These are phyloP conservation scores for Maudiozyma humilis DNA, from an alignment of 1,139 yeast genomes.

Conservation along the genomic window DNA sequence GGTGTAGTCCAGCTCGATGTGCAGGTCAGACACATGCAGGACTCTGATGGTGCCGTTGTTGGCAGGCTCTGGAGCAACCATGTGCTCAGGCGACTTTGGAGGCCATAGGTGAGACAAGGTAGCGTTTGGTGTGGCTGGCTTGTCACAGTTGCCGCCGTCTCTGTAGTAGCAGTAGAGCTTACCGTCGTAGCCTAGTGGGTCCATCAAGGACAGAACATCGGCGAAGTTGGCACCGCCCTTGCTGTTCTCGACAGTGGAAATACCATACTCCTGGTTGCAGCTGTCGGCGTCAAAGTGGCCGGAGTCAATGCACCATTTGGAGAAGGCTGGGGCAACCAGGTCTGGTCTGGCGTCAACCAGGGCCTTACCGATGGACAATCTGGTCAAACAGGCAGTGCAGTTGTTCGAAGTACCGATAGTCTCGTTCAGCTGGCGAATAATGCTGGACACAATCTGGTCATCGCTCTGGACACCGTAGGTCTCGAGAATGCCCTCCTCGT, in stretches of 20 bases:
- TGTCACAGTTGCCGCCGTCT: neutral
- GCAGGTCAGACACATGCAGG: neutral
- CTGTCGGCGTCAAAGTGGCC: neutral
- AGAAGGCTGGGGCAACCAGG: constrained; percentile 1
- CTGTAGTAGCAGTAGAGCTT: constrained; percentile 1
- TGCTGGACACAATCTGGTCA: neutral
- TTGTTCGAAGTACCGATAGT: neutral
- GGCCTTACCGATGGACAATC: constrained; percentile 1
- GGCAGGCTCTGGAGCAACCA: constrained; percentile 2
- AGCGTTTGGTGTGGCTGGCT: constrained; percentile 1
- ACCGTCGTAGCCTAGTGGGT: constrained; percentile 3
- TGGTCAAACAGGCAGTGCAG: neutral
- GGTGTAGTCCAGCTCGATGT: neutral
- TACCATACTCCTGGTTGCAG: constrained; percentile 1
- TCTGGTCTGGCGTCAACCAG: constrained; percentile 2
- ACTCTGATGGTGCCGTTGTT: constrained; percentile 1
- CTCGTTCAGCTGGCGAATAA: neutral
- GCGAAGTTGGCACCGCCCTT: constrained; percentile 1
- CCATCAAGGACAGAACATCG: neutral
- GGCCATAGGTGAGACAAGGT: neutral
- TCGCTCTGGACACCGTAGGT: neutral
- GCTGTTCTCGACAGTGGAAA: neutral
- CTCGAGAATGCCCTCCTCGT: neutral
- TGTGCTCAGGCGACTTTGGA: neutral
- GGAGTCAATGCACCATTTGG: constrained; percentile 3